Percentiles rank a stretch among this genome's conserved stretches.
These are phyloP conservation scores for Chalciporus piperatoides DNA, from an alignment of 1,284 basidiomycete species.

Conservation along the genomic window DNA sequence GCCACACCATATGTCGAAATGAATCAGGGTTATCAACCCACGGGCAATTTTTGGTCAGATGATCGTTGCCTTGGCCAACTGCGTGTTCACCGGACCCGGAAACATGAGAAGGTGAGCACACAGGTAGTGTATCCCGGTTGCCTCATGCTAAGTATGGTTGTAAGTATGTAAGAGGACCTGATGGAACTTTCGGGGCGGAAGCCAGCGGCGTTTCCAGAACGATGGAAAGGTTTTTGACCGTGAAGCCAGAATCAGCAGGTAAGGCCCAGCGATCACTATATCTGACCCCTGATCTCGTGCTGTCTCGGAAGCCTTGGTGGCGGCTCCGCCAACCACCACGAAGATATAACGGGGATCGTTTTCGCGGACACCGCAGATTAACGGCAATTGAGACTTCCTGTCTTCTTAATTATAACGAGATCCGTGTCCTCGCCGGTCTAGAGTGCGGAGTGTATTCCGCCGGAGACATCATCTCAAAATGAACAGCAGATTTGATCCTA, in stretches of 20 bases:
- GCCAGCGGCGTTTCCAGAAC: conserved; percentile 26
- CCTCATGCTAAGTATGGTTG: no score
- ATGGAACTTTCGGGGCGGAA: conserved; percentile 18
- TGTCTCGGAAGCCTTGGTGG: conserved; percentile 29
- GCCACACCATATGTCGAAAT: conserved; percentile 28
- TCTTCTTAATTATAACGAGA: conserved; percentile 4
- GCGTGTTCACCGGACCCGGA: conserved; percentile 4
- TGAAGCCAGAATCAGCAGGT: conserved; percentile 31
- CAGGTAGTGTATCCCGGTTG: conserved; percentile 1
- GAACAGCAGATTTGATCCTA: no score
- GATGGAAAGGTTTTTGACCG: conserved; percentile 22
- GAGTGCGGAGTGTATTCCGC: conserved; percentile 4
- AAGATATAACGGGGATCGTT: conserved; percentile 23
- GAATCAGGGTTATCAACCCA: conserved; percentile 28
- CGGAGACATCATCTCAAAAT: no score
- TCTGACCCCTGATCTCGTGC: conserved; percentile 25
- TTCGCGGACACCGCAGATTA: conserved; percentile 27
- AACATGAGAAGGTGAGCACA: conserved; percentile 1
- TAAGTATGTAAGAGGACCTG: no score
- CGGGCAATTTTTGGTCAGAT: conserved; percentile 1
- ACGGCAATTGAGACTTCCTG: conserved; percentile 15
- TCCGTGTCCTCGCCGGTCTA: conserved; percentile 3
- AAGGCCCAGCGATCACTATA: conserved; percentile 27
- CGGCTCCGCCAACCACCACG: conserved; percentile 23
- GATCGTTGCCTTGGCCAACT: background rate